phyloP scores from a whole-genome alignment of 2,329 filamentous ascomycete species.

The Cladorrhinum sp. region DNA sequence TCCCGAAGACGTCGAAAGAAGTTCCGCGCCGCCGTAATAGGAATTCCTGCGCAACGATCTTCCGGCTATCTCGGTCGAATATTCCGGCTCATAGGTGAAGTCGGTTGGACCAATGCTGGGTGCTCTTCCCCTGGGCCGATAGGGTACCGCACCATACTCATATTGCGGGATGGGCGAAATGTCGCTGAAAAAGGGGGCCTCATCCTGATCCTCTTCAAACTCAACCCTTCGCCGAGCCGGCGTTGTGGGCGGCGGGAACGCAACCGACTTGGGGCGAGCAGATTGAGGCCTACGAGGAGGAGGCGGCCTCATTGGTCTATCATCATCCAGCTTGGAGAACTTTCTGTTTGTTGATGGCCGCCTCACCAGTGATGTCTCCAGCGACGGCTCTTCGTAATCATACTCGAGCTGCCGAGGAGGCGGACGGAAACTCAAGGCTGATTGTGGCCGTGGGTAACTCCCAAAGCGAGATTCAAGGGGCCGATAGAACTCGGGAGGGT shows the following conservation, averaged over 20 bases:
- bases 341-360: slow-evolving; percentile 42
- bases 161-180: slow-evolving; percentile 35
- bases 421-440: slow-evolving; percentile 38
- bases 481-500: slow-evolving; percentile 24
- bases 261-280: slow-evolving; percentile 25
- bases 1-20: slow-evolving; percentile 33
- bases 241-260: slow-evolving; percentile 32
- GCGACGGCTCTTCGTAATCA: slow-evolving; percentile 41
- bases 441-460: slow-evolving; percentile 32
- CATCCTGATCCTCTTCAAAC: slow-evolving; percentile 38
- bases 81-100: slow-evolving; percentile 39
- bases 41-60: slow-evolving; percentile 39
- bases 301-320: slow-evolving; percentile 49
- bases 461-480: slow-evolving; percentile 28
- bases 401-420: slow-evolving; percentile 32
- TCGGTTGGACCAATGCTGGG: slow-evolving; percentile 37
- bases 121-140: slow-evolving; percentile 33
- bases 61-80: slow-evolving; percentile 40
- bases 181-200: slow-evolving; percentile 39
- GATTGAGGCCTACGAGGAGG: slow-evolving; percentile 32
- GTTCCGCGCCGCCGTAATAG: slow-evolving; percentile 33
- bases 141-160: slow-evolving; percentile 32
- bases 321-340: slow-evolving; percentile 42
- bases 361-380: slow-evolving; percentile 33
- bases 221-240: slow-evolving; percentile 24